Base-by-base conservation (phyloP, 2,329 filamentous ascomycete species). In the Cyphellophora attinorum region DNA sequence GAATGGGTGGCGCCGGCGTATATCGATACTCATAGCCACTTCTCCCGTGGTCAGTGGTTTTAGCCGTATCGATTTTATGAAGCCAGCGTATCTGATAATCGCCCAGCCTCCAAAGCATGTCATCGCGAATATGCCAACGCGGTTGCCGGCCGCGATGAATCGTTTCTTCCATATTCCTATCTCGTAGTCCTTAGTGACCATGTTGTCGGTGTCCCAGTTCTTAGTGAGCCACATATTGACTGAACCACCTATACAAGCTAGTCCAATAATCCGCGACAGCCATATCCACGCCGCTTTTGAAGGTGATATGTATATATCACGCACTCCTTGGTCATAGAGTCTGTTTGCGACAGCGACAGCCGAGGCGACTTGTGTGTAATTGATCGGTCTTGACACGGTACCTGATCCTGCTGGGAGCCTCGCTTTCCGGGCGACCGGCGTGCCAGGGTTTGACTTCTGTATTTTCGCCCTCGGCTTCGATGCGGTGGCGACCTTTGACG, bases 81-180 rank as follows among this genome's bases (percentile, higher is more conserved):
- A 31, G 5, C 29, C 29, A 12, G 6, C 13, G 14, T 31, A 31
- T 17, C 19, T 31, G 29, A 31, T 11, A 12, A 31, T 11, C 15
- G 15, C 16, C 15, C 13, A 31, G 15, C 29, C 16, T 16, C 29
- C 29, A 14, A 31, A 12, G 16, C 17, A 6, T 14, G 15, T 19
- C 17, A 31, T 13, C 12, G 19, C 17, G 19, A 31, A 18, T 11
- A 31, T 18, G 15, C 15, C 14, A 14, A 31, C 15, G 14, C 29
- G 29, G 19, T 31, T 31, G 15, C 29, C 29, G 13, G 15, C 29
- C 29, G 16, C 29, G 18, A 19, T 31, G 14, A 31, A 16, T 12
- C 19, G 14, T 18, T 31, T 31, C 29, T 31, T 14, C 29, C 29
- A 31, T 10, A 12, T 12, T 8, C 21, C 21, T n/a, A 25, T 25